These are phyloP conservation scores for Phytophthora palmivora DNA, from an alignment of 352 stramenopile genomes.

Conservation along the genomic window DNA sequence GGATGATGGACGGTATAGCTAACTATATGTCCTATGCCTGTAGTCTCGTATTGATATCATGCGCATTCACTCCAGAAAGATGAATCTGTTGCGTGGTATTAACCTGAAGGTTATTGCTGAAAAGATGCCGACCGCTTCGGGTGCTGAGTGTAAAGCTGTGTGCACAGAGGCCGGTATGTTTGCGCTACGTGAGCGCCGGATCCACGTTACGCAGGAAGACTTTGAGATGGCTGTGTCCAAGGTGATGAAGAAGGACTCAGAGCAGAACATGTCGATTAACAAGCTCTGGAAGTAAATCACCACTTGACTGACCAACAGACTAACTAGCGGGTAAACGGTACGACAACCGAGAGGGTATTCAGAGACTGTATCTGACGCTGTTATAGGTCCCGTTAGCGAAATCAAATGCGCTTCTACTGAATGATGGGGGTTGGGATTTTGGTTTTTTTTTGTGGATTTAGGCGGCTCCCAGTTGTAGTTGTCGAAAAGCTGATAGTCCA, in stretches of 20 bases:
- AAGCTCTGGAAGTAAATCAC: conserved; percentile 99
- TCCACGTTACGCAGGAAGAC: conserved; percentile 99
- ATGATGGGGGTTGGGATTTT: conserved; percentile 12
- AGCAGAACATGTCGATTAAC: conserved; percentile 98
- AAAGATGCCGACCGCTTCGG: conserved; percentile 98
- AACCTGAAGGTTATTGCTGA: conserved; percentile 98
- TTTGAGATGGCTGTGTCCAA: conserved; percentile 99
- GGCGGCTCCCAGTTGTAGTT: conserved; percentile 87
- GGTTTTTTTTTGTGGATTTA: conserved; percentile 33
- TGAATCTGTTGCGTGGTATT: conserved; percentile 99
- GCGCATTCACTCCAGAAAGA: conserved; percentile 98
- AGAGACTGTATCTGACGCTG: neutral
- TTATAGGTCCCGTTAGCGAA: conserved; percentile 22
- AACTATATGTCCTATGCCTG: conserved; percentile 21
- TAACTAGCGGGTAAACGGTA: conserved; percentile 21
- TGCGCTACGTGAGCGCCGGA: conserved; percentile 98
- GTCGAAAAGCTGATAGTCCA: conserved; percentile 88
- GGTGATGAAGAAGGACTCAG: conserved; percentile 99
- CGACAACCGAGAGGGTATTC: neutral
- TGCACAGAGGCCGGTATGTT: conserved; percentile 99
- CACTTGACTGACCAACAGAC: conserved; percentile 1
- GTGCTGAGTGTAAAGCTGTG: conserved; percentile 99
- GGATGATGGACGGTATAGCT: conserved; percentile 7
- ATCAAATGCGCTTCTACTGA: conserved; percentile 40
- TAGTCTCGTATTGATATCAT: conserved; percentile 97